phyloP scores from a whole-genome alignment of 2,329 filamentous ascomycete genomes.

The Colletotrichum tabaci region DNA sequence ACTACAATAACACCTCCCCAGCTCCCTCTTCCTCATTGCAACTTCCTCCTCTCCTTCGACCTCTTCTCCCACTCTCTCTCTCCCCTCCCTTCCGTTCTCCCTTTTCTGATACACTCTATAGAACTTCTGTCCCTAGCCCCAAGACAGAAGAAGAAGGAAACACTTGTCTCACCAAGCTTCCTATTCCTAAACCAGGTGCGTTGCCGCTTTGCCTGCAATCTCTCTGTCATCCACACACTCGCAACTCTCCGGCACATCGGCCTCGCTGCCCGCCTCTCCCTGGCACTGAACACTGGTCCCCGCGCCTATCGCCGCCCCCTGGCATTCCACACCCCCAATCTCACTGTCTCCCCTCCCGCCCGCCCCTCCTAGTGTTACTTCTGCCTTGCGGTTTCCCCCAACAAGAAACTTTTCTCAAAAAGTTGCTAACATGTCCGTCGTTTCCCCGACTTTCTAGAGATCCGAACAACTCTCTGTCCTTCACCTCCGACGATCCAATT shows the following conservation, averaged over 20 bases:
- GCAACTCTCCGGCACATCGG: neutral
- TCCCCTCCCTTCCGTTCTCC: slow-evolving; percentile 42
- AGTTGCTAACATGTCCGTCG: slow-evolving; percentile 25
- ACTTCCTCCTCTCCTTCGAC: slow-evolving; percentile 20
- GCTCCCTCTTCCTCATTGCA: slow-evolving; percentile 11
- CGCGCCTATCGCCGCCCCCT: slow-evolving; percentile 24
- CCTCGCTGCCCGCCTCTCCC: slow-evolving; percentile 2
- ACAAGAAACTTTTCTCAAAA: slow-evolving; percentile 37
- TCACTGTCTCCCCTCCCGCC: neutral
- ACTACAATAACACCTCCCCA: slow-evolving; percentile 39
- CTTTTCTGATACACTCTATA: slow-evolving; percentile 37
- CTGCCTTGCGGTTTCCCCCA: slow-evolving; percentile 12
- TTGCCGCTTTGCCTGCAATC: neutral
- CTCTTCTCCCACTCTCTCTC: slow-evolving; percentile 38
- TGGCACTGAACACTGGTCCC: slow-evolving; percentile 6
- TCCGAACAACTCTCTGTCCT: slow-evolving; percentile 40
- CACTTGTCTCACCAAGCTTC: slow-evolving; percentile 35
- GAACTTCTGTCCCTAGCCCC: slow-evolving; percentile 37
- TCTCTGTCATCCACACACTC: neutral
- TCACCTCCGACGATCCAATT: slow-evolving; percentile 29
- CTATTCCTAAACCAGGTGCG: slow-evolving; percentile 32
- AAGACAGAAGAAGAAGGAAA: slow-evolving; percentile 39
- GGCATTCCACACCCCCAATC: slow-evolving; percentile 27
- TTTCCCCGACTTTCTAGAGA: slow-evolving; percentile 32
- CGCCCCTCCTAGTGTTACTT: slow-evolving; percentile 20